Percentiles rank a stretch among this genome's conserved stretches.
These are phyloP conservation scores for Saccharomyces hybrid DNA, from an alignment of 1,139 yeast genomes.

Conservation along the genomic window DNA sequence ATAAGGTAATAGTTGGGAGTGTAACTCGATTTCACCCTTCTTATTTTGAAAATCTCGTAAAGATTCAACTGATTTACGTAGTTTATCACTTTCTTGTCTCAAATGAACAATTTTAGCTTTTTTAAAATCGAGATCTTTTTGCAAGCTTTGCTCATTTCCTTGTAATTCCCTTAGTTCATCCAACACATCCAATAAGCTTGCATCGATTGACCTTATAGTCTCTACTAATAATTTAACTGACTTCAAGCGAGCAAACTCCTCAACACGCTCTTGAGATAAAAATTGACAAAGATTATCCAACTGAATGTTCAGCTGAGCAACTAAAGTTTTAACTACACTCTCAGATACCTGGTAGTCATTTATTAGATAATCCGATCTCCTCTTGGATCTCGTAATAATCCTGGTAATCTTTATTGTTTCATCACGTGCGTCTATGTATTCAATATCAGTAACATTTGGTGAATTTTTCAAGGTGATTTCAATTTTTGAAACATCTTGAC, in stretches of 20 bases:
- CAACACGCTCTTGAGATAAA: constrained; percentile 91
- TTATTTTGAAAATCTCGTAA: constrained; percentile 31
- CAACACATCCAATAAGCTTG: constrained; percentile 38
- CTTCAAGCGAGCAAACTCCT: constrained; percentile 78
- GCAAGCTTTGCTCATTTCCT: constrained; percentile 39
- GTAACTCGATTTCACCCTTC: constrained; percentile 41
- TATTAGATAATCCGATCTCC: constrained; percentile 54
- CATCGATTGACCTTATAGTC: constrained; percentile 76
- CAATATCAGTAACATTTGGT: constrained; percentile 31
- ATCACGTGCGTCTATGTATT: constrained; percentile 15
- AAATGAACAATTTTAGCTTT: constrained; percentile 28
- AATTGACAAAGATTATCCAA: constrained; percentile 90
- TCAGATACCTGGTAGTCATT: constrained; percentile 43
- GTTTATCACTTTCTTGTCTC: constrained; percentile 32
- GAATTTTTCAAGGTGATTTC: constrained; percentile 57
- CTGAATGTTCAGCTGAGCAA: constrained; percentile 61
- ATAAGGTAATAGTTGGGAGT: constrained; percentile 51
- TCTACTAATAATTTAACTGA: constrained; percentile 69
- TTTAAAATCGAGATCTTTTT: constrained; percentile 28
- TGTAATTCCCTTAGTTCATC: constrained; percentile 53
- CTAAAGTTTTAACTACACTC: constrained; percentile 39
- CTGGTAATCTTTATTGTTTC: constrained; percentile 40
- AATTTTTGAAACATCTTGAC: constrained; percentile 48
- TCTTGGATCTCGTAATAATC: constrained; percentile 37
- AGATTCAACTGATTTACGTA: constrained; percentile 37